These are phyloP conservation scores for Evansstolkia leycettana DNA, from an alignment of 495 filamentous ascomycete genomes.

Conservation along the genomic window DNA sequence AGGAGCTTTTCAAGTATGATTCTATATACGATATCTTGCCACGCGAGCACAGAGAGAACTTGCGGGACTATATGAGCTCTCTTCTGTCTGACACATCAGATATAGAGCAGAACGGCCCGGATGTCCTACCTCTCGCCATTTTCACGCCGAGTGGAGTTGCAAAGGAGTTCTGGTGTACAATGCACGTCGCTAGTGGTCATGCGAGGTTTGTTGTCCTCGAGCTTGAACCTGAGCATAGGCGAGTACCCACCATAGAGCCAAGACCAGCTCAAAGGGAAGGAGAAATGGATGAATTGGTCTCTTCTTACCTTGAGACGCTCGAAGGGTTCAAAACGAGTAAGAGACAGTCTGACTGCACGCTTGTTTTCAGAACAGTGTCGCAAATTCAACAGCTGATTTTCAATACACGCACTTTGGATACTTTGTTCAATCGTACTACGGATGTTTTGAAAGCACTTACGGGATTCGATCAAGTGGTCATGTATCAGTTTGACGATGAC, in stretches of 20 bases:
- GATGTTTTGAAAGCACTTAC: constrained; percentile 64
- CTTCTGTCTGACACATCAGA: constrained; percentile 54
- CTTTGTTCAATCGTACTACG: constrained; percentile 6
- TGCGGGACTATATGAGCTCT: constrained; percentile 67
- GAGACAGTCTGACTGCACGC: constrained; percentile 63
- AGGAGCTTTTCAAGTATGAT: constrained; percentile 59
- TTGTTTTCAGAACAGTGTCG: constrained; percentile 76
- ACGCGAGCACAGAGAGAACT: constrained; percentile 58
- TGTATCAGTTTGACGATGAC: constrained; percentile 79
- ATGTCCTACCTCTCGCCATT: constrained; percentile 67
- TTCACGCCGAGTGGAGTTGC: constrained; percentile 30
- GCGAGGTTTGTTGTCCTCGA: constrained; percentile 55
- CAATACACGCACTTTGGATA: constrained; percentile 51
- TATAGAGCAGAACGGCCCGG: constrained; percentile 56
- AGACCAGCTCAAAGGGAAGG: not conserved
- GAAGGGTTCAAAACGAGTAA: constrained; percentile 56
- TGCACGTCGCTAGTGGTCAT: constrained; percentile 55
- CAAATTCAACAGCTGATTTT: constrained; percentile 73
- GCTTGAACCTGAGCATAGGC: constrained; percentile 62
- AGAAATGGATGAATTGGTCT: constrained; percentile 42
- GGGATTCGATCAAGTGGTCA: constrained; percentile 85
- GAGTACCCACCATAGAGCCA: constrained; percentile 1
- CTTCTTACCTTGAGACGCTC: constrained; percentile 47
- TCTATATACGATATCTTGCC: constrained; percentile 65
- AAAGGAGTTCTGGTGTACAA: constrained; percentile 72